Percentiles rank a stretch among this genome's conserved stretches.
These are phyloP conservation scores for Thalassiosira ordinaria DNA, from an alignment of 352 stramenopile species.

Conservation along the genomic window DNA sequence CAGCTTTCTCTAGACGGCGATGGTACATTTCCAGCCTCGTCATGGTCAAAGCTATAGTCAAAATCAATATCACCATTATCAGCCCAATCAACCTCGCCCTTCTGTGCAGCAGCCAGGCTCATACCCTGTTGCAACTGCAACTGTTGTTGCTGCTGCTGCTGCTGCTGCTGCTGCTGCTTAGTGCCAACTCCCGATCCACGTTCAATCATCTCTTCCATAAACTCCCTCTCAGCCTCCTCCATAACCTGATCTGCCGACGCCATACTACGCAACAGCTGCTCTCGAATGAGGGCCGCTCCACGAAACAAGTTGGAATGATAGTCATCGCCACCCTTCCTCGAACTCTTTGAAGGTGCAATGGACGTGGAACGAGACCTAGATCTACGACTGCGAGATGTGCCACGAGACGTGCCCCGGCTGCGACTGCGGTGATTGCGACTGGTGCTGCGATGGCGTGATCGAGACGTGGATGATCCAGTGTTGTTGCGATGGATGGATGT, in stretches of 20 bases:
- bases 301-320: conserved; percentile 44
- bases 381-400: conserved; percentile 14
- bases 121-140: too few species aligned
- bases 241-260: conserved; percentile 32
- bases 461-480: neutral
- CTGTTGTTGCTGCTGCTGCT: too few species aligned
- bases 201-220: conserved; percentile 30
- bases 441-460: conserved; percentile 7
- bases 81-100: neutral
- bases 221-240: conserved; percentile 34
- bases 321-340: neutral
- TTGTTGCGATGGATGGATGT: conserved; percentile 6
- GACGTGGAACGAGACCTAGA: conserved; percentile 18
- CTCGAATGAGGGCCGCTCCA: conserved; percentile 47
- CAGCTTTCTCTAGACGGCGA: conserved; percentile 10
- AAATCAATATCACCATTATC: conserved; percentile 29
- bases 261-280: conserved; percentile 49
- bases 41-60: conserved; percentile 33
- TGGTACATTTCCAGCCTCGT: conserved; percentile 3
- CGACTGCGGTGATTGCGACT: conserved; percentile 30
- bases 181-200: neutral
- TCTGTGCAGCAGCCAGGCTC: too few species aligned
- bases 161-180: neutral
- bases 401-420: conserved; percentile 17
- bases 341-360: conserved; percentile 17